Conservation (phyloP, 139 green algal genomes). For the Gonium pectorale region DNA sequence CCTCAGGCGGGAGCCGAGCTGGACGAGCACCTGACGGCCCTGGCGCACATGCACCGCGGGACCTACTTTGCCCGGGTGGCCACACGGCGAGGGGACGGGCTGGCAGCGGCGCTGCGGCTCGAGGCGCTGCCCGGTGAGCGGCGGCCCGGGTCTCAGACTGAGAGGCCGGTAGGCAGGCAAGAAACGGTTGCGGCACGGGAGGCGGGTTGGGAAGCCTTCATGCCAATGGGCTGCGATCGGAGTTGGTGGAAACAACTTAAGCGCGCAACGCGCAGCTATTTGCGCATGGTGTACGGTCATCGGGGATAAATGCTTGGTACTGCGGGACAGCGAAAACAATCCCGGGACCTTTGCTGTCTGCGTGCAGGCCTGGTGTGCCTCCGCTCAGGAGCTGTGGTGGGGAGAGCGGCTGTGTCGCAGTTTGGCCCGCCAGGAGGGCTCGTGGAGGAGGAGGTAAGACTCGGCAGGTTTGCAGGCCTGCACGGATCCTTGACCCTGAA, state of each 20-base stretch:
- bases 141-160: not conserved
- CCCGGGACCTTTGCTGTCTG: no score
- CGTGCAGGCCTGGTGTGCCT: slow-evolving; percentile 48
- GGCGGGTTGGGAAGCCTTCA: no score
- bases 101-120: slow-evolving; percentile 20
- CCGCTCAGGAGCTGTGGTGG: slow-evolving; percentile 33
- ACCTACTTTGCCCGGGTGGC: slow-evolving; percentile 40
- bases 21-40: slow-evolving; percentile 34
- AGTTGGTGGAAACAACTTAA: no score
- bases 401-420: slow-evolving; percentile 19
- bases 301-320: no score
- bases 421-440: slow-evolving; percentile 40
- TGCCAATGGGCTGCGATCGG: no score
- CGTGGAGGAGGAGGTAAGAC: slow-evolving; percentile 51
- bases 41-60: slow-evolving; percentile 39
- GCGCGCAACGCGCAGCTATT: no score
- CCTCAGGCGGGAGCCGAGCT: slow-evolving; percentile 22
- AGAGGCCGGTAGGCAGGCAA: not conserved
- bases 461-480: no score
- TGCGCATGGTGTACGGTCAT: no score
- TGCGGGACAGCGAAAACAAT: no score
- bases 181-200: no score
- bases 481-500: no score
- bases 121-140: slow-evolving; percentile 33
- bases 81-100: not conserved